phyloP scores from a whole-genome alignment of 768 basidiomycete genomes.

The Tephrocybe sp. region DNA sequence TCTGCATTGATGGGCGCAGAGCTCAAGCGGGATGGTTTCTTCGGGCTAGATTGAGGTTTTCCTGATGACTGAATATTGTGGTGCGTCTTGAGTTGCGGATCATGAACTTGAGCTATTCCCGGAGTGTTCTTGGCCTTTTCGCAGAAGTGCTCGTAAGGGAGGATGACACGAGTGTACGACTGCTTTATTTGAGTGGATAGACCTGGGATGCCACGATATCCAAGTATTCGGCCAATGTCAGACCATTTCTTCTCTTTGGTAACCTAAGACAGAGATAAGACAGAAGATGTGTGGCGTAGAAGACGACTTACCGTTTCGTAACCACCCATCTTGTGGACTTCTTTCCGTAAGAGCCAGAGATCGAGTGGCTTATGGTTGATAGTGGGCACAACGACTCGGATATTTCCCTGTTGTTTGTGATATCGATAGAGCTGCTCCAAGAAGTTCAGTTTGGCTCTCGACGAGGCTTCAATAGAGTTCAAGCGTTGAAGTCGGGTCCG shows the following conservation, averaged over 20 bases:
- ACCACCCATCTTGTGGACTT: slow-evolving; percentile 88
- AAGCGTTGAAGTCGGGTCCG: slow-evolving; percentile 92
- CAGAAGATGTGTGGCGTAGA: slow-evolving; percentile 9
- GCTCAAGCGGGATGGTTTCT: slow-evolving; percentile 36
- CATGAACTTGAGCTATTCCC: slow-evolving; percentile 45
- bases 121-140: slow-evolving; percentile 72
- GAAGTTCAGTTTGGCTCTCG: slow-evolving; percentile 95
- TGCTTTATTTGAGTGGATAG: slow-evolving; percentile 87
- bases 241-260: slow-evolving; percentile 86
- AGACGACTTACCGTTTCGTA: slow-evolving; percentile 68
- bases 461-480: slow-evolving; percentile 96
- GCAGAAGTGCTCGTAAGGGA: slow-evolving; percentile 94
- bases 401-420: slow-evolving; percentile 93
- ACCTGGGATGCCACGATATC: slow-evolving; percentile 80
- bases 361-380: slow-evolving; percentile 93
- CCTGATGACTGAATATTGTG: slow-evolving; percentile 42
- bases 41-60: slow-evolving; percentile 17
- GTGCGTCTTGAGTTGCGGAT: slow-evolving; percentile 52
- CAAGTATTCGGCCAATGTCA: slow-evolving; percentile 77
- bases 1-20: slow-evolving; percentile 36
- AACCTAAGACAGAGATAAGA: slow-evolving; percentile 50
- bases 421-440: slow-evolving; percentile 95
- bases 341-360: slow-evolving; percentile 90
- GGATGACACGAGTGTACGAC: slow-evolving; percentile 87
- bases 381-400: slow-evolving; percentile 87